Evolutionary conservation across 768 basidiomycete species (phyloP), one percentile per base, ranked within the genome.

Genomic region (Rhizopogon rudus): DNA sequence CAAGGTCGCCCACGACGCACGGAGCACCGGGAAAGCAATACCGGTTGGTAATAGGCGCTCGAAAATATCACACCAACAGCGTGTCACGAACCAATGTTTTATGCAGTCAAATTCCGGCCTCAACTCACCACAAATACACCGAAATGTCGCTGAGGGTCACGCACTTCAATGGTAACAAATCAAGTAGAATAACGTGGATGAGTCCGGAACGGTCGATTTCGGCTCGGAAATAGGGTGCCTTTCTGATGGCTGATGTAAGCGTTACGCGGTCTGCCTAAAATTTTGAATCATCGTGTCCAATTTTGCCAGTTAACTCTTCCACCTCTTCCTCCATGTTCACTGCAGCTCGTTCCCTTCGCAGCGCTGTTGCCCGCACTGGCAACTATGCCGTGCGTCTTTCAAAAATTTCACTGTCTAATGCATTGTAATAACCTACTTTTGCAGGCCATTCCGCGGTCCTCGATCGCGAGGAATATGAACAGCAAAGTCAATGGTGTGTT

Each of bases 381-480:
- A 77, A 72, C 69, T 83, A 83, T 81, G 81, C 84, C 65, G 86
- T 82, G 69, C 57, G 79, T 75, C 20, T 8, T 39, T 10, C 4
- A 35, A 6, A n/a, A n/a, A n/a, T 35, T n/a, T 2, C 17, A 16
- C 1, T 29, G 0, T 42, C 54, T 61, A 28, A 57, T 25, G 4
- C 12, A 17, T 63, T 31, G 53, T 12, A 37, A 49, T 16, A 16
- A 56, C 56, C 64, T 52, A 16, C 46, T 53, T 51, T 31, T 53
- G 9, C 55, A 88, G 87, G 81, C 79, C 63, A 72, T 86, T 66
- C 81, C 85, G 61, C 86, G 88, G 63, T 81, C 83, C 58, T 75
- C 80, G 72, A 83, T 93, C 71, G 89, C 89, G 64, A 85, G 93
- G 73, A 92, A 87, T 77, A 94, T 95, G 91, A 94, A 94, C 79